phyloP scores from a whole-genome alignment of 179 eudicot species.

The Carnegiea gigantea region DNA sequence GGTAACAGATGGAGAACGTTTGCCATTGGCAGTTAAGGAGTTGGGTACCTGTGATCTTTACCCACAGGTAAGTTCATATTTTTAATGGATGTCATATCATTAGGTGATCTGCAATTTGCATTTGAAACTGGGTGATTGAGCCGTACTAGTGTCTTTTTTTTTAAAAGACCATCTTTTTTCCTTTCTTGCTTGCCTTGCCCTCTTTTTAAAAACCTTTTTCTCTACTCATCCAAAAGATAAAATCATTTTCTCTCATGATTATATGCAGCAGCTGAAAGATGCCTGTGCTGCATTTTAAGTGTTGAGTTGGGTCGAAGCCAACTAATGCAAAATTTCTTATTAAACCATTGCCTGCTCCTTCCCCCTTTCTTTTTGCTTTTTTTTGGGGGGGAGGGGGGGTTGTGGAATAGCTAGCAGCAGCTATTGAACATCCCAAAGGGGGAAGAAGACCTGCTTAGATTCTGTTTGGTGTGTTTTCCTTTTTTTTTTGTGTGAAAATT shows the following conservation, averaged over 20 bases:
- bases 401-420: too few relatives aligned
- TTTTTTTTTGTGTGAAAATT: not conserved
- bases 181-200: not conserved
- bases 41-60: constrained; percentile 98
- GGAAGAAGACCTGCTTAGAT: too few relatives aligned
- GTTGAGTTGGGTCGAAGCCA: not conserved
- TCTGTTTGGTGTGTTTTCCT: not conserved
- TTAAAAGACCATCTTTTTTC: too few relatives aligned
- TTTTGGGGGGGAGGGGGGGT: not conserved
- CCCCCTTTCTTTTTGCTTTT: too few relatives aligned
- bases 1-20: constrained; percentile 94
- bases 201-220: not conserved
- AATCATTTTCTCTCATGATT: not conserved
- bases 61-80: constrained; percentile 70
- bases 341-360: not conserved
- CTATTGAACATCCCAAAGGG: too few relatives aligned
- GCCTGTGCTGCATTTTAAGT: not conserved
- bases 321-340: not conserved
- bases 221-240: not conserved
- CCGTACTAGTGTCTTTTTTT: not conserved
- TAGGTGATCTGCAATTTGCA: not conserved
- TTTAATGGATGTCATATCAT: not conserved
- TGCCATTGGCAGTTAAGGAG: constrained; percentile 93
- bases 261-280: not conserved
- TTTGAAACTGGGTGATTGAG: not conserved